A percentile compares a stretch with the other conserved stretches of the same genome.
phyloP scores from a whole-genome alignment of 2,329 filamentous ascomycete species.

The Colletotrichum theobromicola region DNA sequence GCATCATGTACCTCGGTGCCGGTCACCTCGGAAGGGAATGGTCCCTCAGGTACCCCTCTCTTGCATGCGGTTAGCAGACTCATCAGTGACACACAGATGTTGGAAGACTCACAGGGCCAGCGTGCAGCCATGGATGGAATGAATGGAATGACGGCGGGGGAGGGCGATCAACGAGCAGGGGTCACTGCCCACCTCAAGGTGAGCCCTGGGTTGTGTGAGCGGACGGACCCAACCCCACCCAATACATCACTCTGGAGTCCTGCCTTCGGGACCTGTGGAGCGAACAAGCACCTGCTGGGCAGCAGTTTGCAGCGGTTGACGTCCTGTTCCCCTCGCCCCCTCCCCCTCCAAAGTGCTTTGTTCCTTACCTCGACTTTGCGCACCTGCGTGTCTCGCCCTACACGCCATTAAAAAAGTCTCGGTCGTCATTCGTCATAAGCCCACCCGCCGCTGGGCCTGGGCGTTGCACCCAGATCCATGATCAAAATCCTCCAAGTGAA shows the following conservation, averaged over 20 bases:
- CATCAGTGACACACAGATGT: not conserved
- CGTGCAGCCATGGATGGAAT: not conserved
- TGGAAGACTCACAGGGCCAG: not conserved
- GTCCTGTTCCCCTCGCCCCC: not conserved
- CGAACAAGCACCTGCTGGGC: not conserved
- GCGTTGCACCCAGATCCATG: not conserved
- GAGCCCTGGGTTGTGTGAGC: not conserved
- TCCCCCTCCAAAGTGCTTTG: not conserved
- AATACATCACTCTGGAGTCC: constrained; percentile 20
- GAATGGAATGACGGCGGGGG: not conserved
- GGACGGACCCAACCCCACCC: constrained; percentile 15
- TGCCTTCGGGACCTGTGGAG: constrained; percentile 1
- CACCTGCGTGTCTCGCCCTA: constrained; percentile 8
- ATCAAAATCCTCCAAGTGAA: not conserved
- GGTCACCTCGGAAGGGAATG: not conserved
- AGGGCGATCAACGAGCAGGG: constrained; percentile 9
- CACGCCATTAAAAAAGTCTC: constrained; percentile 18
- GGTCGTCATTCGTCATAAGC: constrained; percentile 18
- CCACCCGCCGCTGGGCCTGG: not conserved
- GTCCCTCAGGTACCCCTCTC: not conserved
- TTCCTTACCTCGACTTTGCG: constrained; percentile 6
- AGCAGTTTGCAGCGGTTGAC: not conserved
- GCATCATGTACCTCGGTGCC: not conserved
- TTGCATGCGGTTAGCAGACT: not conserved
- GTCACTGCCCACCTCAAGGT: not conserved